phyloP scores from a whole-genome alignment of 2,329 filamentous ascomycete genomes.

The Metarhizium sp. region DNA sequence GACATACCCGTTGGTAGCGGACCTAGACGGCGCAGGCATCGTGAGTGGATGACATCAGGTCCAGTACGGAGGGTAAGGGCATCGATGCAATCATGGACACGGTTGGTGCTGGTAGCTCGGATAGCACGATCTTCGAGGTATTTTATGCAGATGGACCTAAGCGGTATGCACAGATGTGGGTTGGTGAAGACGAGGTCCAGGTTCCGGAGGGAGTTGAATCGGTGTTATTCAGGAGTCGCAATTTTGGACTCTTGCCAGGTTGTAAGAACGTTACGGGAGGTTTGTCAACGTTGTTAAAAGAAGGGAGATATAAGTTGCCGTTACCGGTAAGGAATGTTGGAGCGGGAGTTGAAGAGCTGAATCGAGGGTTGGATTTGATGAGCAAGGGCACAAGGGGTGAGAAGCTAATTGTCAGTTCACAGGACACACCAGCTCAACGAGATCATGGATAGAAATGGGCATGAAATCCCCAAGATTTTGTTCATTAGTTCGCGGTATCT shows the following conservation, averaged over 20 bases:
- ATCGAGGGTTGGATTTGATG: conserved; percentile 7
- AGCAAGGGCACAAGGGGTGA: conserved; percentile 10
- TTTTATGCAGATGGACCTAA: not conserved
- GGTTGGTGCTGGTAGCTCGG: conserved; percentile 8
- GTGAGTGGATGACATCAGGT: not conserved
- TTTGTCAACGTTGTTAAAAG: not conserved
- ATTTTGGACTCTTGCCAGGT: not conserved
- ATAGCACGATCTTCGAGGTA: not conserved
- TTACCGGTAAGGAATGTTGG: conserved; percentile 3
- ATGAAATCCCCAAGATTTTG: not conserved
- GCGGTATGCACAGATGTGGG: not conserved
- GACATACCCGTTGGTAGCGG: too few relatives aligned
- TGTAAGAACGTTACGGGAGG: not conserved
- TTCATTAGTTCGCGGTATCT: not conserved
- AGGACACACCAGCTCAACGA: not conserved
- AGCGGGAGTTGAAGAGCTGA: conserved; percentile 9
- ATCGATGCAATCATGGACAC: conserved; percentile 7
- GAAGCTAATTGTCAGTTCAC: conserved; percentile 11
- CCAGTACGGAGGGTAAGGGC: not conserved
- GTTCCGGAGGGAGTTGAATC: not conserved
- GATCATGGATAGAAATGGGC: not conserved
- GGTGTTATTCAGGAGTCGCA: not conserved
- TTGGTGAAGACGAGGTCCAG: not conserved
- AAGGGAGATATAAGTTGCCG: not conserved
- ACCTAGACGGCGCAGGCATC: not conserved